These are phyloP conservation scores for Wickerhamiella azyma DNA, from an alignment of 805 yeast genomes.

Conservation along the genomic window DNA sequence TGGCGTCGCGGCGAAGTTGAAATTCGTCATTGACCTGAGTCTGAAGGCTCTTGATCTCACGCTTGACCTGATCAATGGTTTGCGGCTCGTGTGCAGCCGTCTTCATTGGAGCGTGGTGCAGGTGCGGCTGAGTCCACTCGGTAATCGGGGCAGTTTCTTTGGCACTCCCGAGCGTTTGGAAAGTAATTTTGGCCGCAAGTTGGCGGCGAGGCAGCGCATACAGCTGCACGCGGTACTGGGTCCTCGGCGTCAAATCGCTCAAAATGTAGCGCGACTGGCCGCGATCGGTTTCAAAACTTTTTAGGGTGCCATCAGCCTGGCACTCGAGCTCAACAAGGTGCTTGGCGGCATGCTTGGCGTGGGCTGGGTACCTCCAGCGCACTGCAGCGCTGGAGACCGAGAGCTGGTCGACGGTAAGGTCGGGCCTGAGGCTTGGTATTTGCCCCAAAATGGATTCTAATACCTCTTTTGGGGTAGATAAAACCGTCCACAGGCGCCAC, in stretches of 20 bases:
- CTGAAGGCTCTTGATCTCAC: slow-evolving; percentile 21
- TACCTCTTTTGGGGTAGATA: slow-evolving; percentile 1
- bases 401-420: slow-evolving; percentile 5
- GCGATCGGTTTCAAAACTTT: slow-evolving; percentile 23
- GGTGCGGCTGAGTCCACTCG: slow-evolving; percentile 3
- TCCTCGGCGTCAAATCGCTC: slow-evolving; percentile 24
- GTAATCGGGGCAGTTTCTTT: slow-evolving; percentile 1
- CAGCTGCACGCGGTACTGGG: slow-evolving; percentile 24
- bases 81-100: not conserved
- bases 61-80: slow-evolving; percentile 9
- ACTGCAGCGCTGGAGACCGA: slow-evolving; percentile 2
- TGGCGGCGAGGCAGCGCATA: slow-evolving; percentile 19
- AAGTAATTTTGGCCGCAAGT: not conserved
- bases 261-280: slow-evolving; percentile 23
- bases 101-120: not conserved
- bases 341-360: slow-evolving; percentile 5
- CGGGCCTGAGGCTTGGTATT: slow-evolving; percentile 1
- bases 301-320: not conserved
- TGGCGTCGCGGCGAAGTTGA: slow-evolving; percentile 18
- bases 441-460: slow-evolving; percentile 1
- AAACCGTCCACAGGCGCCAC: slow-evolving; percentile 8
- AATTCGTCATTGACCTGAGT: slow-evolving; percentile 23
- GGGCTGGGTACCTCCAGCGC: slow-evolving; percentile 9
- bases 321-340: not conserved
- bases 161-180: slow-evolving; percentile 3